These are phyloP conservation scores for Scytalidium sp. DNA, from an alignment of 2,329 filamentous ascomycete species.

Conservation along the genomic window DNA sequence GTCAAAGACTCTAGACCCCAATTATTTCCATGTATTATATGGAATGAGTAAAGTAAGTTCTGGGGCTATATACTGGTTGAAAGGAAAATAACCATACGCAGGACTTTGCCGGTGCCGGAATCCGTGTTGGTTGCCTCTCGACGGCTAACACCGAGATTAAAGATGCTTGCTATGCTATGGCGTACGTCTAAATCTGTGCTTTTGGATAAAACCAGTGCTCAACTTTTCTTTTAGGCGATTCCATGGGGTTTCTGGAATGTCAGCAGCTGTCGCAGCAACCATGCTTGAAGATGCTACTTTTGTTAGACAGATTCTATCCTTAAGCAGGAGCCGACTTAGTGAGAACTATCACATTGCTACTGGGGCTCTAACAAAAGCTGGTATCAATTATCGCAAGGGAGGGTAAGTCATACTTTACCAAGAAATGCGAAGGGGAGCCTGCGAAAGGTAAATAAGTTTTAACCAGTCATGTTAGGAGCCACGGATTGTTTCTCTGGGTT, in stretches of 20 bases:
- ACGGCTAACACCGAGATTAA: slow-evolving; percentile 26
- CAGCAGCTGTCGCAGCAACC: slow-evolving; percentile 38
- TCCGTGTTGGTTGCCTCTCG: slow-evolving; percentile 32
- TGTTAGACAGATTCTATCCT: slow-evolving; percentile 39
- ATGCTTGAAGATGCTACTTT: slow-evolving; percentile 46
- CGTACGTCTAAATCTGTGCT: neutral
- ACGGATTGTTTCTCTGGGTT: neutral
- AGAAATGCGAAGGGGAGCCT: neutral
- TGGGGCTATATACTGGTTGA: neutral
- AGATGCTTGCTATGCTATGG: neutral
- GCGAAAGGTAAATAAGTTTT: slow-evolving; percentile 8
- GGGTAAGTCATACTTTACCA: slow-evolving; percentile 2
- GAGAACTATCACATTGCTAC: slow-evolving; percentile 38
- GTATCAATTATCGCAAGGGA: slow-evolving; percentile 39
- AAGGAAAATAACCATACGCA: slow-evolving; percentile 33
- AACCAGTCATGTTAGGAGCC: slow-evolving; percentile 37
- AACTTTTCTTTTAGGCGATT: slow-evolving; percentile 32
- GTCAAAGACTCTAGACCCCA: slow-evolving; percentile 39
- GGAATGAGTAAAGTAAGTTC: slow-evolving; percentile 16
- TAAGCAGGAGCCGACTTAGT: slow-evolving; percentile 36
- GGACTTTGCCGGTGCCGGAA: slow-evolving; percentile 11
- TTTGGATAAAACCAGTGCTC: neutral
- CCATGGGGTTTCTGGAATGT: slow-evolving; percentile 42
- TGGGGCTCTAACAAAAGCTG: slow-evolving; percentile 33
- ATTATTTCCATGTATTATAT: slow-evolving; percentile 39